Conservation (phyloP, 1,284 basidiomycete species). For the Fereydounia khargensis region DNA sequence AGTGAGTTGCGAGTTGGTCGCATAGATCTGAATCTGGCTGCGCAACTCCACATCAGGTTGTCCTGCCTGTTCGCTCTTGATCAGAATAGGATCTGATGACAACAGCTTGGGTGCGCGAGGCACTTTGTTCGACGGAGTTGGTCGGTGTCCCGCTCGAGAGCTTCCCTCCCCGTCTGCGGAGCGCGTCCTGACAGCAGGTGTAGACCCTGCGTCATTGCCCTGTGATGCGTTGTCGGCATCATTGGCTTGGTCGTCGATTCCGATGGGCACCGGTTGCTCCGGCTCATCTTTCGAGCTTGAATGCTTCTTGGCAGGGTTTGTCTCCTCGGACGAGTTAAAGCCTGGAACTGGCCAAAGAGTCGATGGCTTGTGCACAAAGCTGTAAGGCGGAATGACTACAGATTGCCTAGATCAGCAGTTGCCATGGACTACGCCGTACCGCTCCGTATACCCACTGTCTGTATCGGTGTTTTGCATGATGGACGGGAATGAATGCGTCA, state of each 20-base stretch:
- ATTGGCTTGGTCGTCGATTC: constrained; percentile 9
- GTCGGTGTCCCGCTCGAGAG: too few relatives aligned
- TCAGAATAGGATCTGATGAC: constrained; percentile 32
- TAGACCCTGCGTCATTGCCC: too few relatives aligned
- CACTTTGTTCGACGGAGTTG: too few relatives aligned
- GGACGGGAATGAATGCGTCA: constrained; percentile 91
- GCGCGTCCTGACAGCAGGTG: too few relatives aligned
- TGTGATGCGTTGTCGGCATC: too few relatives aligned
- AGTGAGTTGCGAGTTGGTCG: constrained; percentile 75
- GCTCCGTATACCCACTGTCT: constrained; percentile 61
- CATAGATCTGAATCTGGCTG: constrained; percentile 80
- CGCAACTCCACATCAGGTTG: constrained; percentile 29
- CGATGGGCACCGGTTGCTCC: constrained; percentile 12
- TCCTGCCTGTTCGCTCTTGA: constrained; percentile 10
- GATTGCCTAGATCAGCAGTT: neutral
- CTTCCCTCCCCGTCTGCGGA: too few relatives aligned
- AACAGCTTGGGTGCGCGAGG: constrained; percentile 33
- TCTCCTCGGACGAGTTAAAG: constrained; percentile 4
- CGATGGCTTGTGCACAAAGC: constrained; percentile 55
- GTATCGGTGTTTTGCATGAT: constrained; percentile 77
- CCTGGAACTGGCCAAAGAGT: constrained; percentile 47
- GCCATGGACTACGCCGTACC: too few relatives aligned
- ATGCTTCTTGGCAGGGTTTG: neutral
- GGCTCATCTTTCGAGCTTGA: constrained; percentile 3
- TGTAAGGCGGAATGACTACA: constrained; percentile 63